A percentile compares a stretch with the other conserved stretches of the same genome.
Conservation (phyloP, 2,329 filamentous ascomycete species). For the Colletotrichum sp. region DNA sequence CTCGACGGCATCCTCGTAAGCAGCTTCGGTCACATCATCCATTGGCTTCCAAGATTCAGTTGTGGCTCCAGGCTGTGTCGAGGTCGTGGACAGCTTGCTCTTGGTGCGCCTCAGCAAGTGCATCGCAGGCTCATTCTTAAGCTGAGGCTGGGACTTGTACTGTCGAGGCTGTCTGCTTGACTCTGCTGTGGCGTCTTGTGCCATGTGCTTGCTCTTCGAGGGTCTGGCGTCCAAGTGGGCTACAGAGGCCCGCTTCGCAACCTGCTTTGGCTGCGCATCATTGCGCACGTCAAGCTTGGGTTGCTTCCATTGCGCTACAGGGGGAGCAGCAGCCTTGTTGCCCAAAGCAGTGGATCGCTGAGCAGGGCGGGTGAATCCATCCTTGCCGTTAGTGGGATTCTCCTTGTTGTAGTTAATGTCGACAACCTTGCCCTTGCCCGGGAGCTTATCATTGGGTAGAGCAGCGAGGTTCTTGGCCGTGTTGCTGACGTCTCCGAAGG, state of each 20-base stretch:
- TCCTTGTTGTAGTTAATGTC: conserved; percentile 35
- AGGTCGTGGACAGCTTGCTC: conserved; percentile 40
- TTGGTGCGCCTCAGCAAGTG: conserved; percentile 48
- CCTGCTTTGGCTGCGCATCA: conserved; percentile 12
- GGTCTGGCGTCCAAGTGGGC: conserved; percentile 11
- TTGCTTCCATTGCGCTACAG: conserved; percentile 15
- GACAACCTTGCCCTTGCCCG: conserved; percentile 39
- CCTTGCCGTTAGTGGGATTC: conserved; percentile 26
- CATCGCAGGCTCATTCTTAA: conserved; percentile 43
- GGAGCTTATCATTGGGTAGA: conserved; percentile 24
- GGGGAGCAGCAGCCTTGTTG: conserved; percentile 10
- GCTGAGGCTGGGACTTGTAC: conserved; percentile 59
- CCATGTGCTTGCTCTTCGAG: conserved; percentile 13
- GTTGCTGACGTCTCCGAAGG: conserved; percentile 85
- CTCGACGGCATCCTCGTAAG: conserved; percentile 52
- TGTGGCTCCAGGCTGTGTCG: neutral
- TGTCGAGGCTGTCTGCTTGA: conserved; percentile 45
- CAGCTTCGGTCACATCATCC: conserved; percentile 43
- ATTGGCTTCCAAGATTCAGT: conserved; percentile 23
- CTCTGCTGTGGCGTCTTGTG: neutral
- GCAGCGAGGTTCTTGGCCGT: conserved; percentile 44
- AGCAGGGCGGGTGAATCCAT: conserved; percentile 24
- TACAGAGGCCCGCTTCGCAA: conserved; percentile 11
- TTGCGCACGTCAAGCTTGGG: conserved; percentile 9
- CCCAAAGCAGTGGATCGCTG: conserved; percentile 20